Conservation (phyloP, 2,329 filamentous ascomycete species). For the Capronia epimyces region DNA sequence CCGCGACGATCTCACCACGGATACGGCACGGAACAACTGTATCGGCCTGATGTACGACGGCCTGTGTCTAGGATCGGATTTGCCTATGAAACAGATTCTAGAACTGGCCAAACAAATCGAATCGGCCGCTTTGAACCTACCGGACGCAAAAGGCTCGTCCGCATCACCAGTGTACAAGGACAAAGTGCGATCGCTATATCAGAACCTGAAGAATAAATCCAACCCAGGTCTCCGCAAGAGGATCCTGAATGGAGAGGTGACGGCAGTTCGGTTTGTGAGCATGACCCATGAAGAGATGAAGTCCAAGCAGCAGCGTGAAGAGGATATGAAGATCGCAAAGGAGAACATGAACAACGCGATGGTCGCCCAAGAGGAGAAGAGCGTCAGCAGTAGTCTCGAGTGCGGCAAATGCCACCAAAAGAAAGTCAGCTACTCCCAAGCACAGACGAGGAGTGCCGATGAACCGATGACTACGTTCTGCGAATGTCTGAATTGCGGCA, state of each 20-base stretch:
- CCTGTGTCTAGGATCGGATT: conserved; percentile 63
- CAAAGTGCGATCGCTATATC: conserved; percentile 87
- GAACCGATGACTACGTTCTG: conserved; percentile 62
- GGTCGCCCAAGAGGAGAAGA: conserved; percentile 86
- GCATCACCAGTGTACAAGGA: conserved; percentile 68
- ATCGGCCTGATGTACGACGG: conserved; percentile 93
- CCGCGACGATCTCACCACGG: conserved; percentile 63
- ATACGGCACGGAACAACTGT: conserved; percentile 71
- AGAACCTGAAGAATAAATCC: conserved; percentile 89
- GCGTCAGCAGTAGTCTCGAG: conserved; percentile 77
- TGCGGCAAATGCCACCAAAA: conserved; percentile 90
- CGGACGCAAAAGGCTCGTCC: conserved; percentile 61
- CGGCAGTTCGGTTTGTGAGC: conserved; percentile 66
- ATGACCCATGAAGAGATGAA: conserved; percentile 92
- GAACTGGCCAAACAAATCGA: conserved; percentile 65
- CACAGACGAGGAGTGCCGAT: conserved; percentile 91
- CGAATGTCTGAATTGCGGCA: conserved; percentile 45
- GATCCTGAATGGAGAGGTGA: conserved; percentile 69
- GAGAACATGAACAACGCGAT: conserved; percentile 98
- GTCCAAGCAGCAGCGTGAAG: conserved; percentile 70
- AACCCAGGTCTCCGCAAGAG: conserved; percentile 71
- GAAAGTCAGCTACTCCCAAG: conserved; percentile 93
- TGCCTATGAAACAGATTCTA: conserved; percentile 61
- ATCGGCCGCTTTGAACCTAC: conserved; percentile 57
- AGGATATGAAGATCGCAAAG: conserved; percentile 70